Conservation (phyloP, 2,329 filamentous ascomycete species). For the Ophiostoma tasmaniense region DNA sequence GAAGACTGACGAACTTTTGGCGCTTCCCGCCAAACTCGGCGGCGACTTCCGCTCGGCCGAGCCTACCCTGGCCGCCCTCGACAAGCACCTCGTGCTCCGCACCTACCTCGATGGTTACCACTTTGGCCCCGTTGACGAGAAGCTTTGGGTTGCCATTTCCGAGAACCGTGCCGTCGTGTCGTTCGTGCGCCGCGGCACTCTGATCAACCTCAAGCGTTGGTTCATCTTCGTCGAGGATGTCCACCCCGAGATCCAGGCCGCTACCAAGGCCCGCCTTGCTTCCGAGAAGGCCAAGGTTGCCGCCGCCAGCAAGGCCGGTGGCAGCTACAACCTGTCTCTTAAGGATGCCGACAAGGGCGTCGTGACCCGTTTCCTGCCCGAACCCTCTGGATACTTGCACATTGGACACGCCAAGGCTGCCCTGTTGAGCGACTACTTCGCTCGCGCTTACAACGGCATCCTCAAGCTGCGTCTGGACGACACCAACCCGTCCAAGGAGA, state of each 20-base stretch:
- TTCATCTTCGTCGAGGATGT: conserved; percentile 76
- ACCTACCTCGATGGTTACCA: conserved; percentile 78
- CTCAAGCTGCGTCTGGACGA: conserved; percentile 91
- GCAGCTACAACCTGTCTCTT: conserved; percentile 81
- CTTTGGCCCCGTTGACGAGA: conserved; percentile 67
- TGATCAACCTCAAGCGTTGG: conserved; percentile 76
- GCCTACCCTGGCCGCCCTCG: conserved; percentile 63
- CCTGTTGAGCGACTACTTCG: conserved; percentile 86
- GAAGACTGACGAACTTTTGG: conserved; percentile 49
- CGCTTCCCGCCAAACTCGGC: conserved; percentile 42
- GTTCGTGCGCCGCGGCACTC: conserved; percentile 67
- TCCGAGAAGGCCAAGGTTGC: conserved; percentile 61
- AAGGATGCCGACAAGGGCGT: conserved; percentile 81
- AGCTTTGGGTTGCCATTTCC: conserved; percentile 74
- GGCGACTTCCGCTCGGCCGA: conserved; percentile 79
- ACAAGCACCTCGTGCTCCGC: conserved; percentile 79
- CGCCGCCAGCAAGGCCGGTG: conserved; percentile 65
- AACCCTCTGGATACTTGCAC: conserved; percentile 92
- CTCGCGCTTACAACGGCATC: conserved; percentile 86
- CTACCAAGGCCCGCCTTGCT: conserved; percentile 61
- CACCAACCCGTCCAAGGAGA: conserved; percentile 95
- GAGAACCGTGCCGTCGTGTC: conserved; percentile 77
- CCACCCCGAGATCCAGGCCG: conserved; percentile 65
- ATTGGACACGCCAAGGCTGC: conserved; percentile 80
- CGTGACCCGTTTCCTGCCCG: conserved; percentile 84